Evolutionary conservation across 768 basidiomycete species (phyloP).

Genomic region (Serendipita sp.): DNA sequence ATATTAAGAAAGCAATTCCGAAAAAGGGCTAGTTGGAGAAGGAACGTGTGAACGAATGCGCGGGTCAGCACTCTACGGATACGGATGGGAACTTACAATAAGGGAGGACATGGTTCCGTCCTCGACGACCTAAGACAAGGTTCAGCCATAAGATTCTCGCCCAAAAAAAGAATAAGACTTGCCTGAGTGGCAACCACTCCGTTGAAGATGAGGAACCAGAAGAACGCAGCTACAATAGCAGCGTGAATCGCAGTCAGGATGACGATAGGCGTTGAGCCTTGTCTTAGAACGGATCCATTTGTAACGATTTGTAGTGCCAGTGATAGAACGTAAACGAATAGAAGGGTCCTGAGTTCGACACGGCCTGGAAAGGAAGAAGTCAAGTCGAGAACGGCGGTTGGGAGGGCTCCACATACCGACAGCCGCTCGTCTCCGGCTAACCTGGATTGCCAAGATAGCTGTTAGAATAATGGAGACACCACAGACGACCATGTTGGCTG

Average conservation of each 20-base stretch:
- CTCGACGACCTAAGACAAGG: slow-evolving; percentile 77
- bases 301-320: slow-evolving; percentile 69
- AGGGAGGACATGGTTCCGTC: slow-evolving; percentile 66
- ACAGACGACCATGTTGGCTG: slow-evolving; percentile 7
- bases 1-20: slow-evolving; percentile 40
- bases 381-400: not conserved
- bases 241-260: slow-evolving; percentile 66
- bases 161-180: not conserved
- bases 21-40: slow-evolving; percentile 39
- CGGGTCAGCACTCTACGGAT: not conserved
- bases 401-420: slow-evolving; percentile 3
- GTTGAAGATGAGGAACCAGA: slow-evolving; percentile 42
- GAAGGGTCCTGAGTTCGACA: slow-evolving; percentile 51
- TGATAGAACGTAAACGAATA: slow-evolving; percentile 51
- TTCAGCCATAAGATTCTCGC: slow-evolving; percentile 21
- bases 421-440: slow-evolving; percentile 2
- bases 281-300: slow-evolving; percentile 61
- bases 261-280: slow-evolving; percentile 57
- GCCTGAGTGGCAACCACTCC: slow-evolving; percentile 21
- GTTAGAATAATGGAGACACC: slow-evolving; percentile 3
- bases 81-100: slow-evolving; percentile 38
- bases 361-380: slow-evolving; percentile 32
- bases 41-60: not conserved
- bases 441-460: not conserved
- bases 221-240: slow-evolving; percentile 57